Percentiles rank a stretch among this genome's conserved stretches.
phyloP scores from a whole-genome alignment of 2,329 filamentous ascomycete genomes.

The Diplodia mutila region DNA sequence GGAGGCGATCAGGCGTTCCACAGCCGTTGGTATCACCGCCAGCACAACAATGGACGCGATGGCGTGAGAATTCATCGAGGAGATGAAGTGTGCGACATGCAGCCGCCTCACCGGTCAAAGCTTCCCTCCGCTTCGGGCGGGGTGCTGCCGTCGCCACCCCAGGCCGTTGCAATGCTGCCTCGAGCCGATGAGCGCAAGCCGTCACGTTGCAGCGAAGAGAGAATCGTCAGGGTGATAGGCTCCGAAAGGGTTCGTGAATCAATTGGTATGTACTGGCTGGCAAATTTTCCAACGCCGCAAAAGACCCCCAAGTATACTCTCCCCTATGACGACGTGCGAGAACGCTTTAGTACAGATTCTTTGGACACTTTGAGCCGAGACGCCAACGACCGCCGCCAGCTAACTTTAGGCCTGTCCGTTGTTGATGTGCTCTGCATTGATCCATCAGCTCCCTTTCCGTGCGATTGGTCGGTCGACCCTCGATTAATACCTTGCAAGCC shows the following conservation, averaged over 20 bases:
- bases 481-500: slow-evolving; percentile 8
- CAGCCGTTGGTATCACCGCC: neutral
- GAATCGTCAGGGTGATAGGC: neutral
- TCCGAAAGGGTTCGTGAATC: neutral
- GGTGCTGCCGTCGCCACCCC: neutral
- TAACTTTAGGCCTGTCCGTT: neutral
- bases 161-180: neutral
- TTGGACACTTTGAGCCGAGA: slow-evolving; percentile 13
- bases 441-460: slow-evolving; percentile 9
- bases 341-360: slow-evolving; percentile 8
- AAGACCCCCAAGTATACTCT: neutral
- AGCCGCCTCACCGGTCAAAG: slow-evolving; percentile 1
- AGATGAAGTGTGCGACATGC: slow-evolving; percentile 13
- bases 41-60: neutral
- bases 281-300: neutral
- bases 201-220: neutral
- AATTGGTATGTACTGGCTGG: neutral
- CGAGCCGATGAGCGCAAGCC: neutral
- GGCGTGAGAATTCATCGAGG: slow-evolving; percentile 21
- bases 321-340: neutral
- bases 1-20: slow-evolving; percentile 1
- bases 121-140: neutral
- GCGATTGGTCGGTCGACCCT: neutral
- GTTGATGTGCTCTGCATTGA: slow-evolving; percentile 9
- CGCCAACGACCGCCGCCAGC: slow-evolving; percentile 15